Percentiles rank a stretch among this genome's conserved stretches.
These are phyloP conservation scores for Athelia psychrophila DNA, from an alignment of 1,284 basidiomycete genomes.

Conservation along the genomic window DNA sequence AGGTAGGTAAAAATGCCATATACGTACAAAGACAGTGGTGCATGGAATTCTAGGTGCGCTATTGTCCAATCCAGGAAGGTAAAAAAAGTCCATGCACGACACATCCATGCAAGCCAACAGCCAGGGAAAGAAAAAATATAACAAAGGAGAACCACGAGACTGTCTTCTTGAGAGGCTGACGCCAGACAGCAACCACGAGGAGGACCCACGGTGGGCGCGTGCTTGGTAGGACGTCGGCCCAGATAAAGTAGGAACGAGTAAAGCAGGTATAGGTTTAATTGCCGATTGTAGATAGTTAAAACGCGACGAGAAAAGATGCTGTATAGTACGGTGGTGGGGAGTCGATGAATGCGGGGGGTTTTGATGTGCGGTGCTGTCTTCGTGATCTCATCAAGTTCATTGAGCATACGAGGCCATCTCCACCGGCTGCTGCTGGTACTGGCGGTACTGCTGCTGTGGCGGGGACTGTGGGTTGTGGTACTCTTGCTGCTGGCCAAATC, in stretches of 20 bases:
- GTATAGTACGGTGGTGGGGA: background rate
- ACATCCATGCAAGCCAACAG: no score
- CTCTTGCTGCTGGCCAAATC: background rate
- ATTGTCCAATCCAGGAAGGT: no score
- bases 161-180: no score
- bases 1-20: no score
- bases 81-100: no score
- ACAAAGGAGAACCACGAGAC: no score
- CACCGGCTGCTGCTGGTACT: background rate
- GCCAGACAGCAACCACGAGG: no score
- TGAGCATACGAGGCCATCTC: background rate
- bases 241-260: background rate
- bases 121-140: no score
- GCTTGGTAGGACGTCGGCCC: no score
- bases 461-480: background rate
- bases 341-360: background rate
- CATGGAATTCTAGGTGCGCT: no score
- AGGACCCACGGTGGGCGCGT: no score
- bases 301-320: background rate
- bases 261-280: background rate
- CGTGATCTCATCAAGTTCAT: background rate
- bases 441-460: background rate
- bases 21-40: no score
- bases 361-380: background rate
- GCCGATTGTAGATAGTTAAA: background rate